A percentile compares a stretch with the other conserved stretches of the same genome.
These are phyloP conservation scores for Penicillium occitanis DNA, from an alignment of 2,329 filamentous ascomycete genomes.

Conservation along the genomic window DNA sequence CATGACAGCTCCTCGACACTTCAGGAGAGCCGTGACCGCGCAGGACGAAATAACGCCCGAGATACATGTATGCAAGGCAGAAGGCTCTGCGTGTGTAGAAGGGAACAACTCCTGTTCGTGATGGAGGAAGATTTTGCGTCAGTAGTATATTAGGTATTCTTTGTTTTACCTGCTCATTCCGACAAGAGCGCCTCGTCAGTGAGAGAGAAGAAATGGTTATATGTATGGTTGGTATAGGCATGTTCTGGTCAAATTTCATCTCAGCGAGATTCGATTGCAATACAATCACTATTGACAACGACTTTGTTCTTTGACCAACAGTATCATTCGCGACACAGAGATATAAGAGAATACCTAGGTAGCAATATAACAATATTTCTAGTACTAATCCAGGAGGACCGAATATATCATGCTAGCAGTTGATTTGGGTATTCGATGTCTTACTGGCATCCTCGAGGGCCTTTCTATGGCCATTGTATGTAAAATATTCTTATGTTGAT, in stretches of 20 bases:
- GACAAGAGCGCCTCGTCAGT: neutral
- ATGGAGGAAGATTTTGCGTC: neutral
- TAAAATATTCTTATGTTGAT: neutral
- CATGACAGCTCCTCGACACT: conserved; percentile 11
- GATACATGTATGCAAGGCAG: neutral
- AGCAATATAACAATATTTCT: neutral
- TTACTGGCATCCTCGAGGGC: neutral
- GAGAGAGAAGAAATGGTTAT: neutral
- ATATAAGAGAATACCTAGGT: neutral
- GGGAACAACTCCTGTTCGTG: neutral
- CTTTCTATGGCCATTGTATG: neutral
- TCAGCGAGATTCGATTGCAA: neutral
- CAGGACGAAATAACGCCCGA: neutral
- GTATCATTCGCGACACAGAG: neutral
- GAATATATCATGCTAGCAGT: neutral
- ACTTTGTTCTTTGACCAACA: neutral
- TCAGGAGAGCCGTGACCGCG: conserved; percentile 3
- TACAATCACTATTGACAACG: neutral
- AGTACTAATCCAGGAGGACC: neutral
- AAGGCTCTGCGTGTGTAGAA: neutral
- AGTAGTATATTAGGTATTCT: neutral
- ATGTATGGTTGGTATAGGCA: neutral
- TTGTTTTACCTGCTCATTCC: neutral
- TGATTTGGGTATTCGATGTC: neutral
- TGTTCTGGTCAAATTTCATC: neutral